phyloP scores from a whole-genome alignment of 106 monocot genomes.

The Gastrodia elata region DNA sequence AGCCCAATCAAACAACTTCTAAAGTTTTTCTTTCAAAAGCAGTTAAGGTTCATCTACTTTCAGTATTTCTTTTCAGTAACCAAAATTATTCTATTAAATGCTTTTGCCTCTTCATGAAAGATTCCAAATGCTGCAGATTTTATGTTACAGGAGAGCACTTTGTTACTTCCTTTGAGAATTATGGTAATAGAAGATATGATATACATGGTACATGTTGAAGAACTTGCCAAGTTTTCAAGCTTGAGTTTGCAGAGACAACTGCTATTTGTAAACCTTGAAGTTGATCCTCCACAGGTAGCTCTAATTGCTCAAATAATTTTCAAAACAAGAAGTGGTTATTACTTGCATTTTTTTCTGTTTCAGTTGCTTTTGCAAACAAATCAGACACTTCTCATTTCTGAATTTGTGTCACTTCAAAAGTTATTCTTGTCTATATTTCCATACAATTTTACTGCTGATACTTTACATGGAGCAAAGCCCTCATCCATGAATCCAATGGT shows the following conservation, averaged over 20 bases:
- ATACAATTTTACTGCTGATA: constrained; percentile 19
- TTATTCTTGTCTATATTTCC: constrained; percentile 50
- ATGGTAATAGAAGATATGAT: constrained; percentile 89
- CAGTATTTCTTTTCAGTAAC: not conserved
- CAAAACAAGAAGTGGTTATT: not conserved
- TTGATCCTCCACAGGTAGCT: constrained; percentile 56
- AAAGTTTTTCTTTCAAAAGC: too few species aligned
- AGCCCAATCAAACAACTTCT: too few species aligned
- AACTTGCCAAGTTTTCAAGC: constrained; percentile 40
- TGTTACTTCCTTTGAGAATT: constrained; percentile 44
- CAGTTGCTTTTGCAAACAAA: constrained; percentile 48
- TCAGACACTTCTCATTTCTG: constrained; percentile 27
- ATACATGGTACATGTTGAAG: constrained; percentile 63
- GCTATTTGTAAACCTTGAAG: constrained; percentile 62
- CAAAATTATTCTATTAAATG: not conserved
- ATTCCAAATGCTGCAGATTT: not conserved
- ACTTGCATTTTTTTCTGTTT: constrained; percentile 5
- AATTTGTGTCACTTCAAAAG: constrained; percentile 53
- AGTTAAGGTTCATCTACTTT: not conserved
- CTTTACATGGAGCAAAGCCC: constrained; percentile 9
- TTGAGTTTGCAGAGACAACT: constrained; percentile 24
- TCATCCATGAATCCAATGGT: not conserved
- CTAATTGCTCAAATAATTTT: not conserved
- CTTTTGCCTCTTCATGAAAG: not conserved
- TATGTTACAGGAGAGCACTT: constrained; percentile 36